Evolutionary conservation across 441 rosid species (phyloP).

Genomic region (Flueggea neowawraea): DNA sequence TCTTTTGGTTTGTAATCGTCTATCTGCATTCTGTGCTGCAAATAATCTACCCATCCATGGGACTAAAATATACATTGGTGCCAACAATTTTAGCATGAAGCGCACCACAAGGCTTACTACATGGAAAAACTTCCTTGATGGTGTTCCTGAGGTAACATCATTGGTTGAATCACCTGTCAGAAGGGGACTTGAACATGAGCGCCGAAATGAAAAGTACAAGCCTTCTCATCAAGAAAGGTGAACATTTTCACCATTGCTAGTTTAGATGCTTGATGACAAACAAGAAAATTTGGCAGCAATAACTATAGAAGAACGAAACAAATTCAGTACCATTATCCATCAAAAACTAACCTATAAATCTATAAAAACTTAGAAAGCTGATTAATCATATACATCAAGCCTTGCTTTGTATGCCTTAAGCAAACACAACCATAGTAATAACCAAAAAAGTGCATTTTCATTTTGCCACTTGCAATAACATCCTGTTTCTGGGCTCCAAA

Average conservation of each 20-base stretch:
- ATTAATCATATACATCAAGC: too few relatives aligned
- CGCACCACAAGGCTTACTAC: conserved; percentile 28
- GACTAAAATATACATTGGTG: conserved; percentile 42
- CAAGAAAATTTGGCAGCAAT: neutral
- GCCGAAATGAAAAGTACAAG: conserved; percentile 2
- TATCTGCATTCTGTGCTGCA: conserved; percentile 24
- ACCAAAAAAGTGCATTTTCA: too few relatives aligned
- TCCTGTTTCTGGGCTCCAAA: too few relatives aligned
- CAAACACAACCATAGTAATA: too few relatives aligned
- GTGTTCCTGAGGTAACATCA: conserved; percentile 25
- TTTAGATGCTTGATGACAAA: conserved; percentile 5
- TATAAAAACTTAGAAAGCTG: too few relatives aligned
- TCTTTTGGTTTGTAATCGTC: conserved; percentile 32
- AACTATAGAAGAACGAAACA: too few relatives aligned
- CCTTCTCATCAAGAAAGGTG: neutral
- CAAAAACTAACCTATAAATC: too few relatives aligned
- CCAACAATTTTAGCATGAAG: conserved; percentile 49
- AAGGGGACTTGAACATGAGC: conserved; percentile 11
- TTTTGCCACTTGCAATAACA: too few relatives aligned
- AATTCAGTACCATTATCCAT: too few relatives aligned
- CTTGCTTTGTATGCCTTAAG: too few relatives aligned
- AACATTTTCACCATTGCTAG: neutral
- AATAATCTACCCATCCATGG: conserved; percentile 41
- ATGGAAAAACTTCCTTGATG: conserved; percentile 31
- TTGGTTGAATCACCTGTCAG: conserved; percentile 44